Base-by-base conservation (phyloP, 345 rosid species). In the Linum usitatissimum region DNA sequence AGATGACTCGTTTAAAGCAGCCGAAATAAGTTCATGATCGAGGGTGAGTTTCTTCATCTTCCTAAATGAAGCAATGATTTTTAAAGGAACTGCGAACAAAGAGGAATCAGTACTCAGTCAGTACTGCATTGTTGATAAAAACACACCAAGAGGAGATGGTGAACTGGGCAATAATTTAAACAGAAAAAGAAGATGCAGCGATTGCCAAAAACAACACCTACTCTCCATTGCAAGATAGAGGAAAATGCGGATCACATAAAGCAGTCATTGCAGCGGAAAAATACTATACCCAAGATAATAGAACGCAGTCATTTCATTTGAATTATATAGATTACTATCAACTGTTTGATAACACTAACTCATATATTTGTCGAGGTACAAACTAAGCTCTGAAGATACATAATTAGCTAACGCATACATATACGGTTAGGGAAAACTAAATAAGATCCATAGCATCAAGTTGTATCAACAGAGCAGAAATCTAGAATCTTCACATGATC, bases 1-100 rank as follows among this genome's bases (percentile, higher is more conserved):
- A 45, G 93, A 78, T 2, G 96, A 89, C 63, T 89, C 98, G 79
- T 68, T 81, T 19, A 89, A 86, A 8, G 95, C 92, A 61, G 77
- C 75, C 42, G 64, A 80, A 53, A 85, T 79, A 61, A 71, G 53
- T 48, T 78, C 69, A 73, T 64, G 68, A 68, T 81, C 83, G 69
- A 68, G 76, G 14, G 90, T 78, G 66, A 92, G 92, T 77, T 80
- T 87, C 72, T 91, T 91, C 86, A 86, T 75, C 79, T 81, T 92
- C 72, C 77, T 77, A 65, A 85, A 92, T 15, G 93, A 80, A 57
- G 86, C 84, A 73, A 92, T 74, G 64, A 76, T 31, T n/a, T 85
- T 59, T 57, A 87, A 73, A n/a, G 93, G 84, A 76, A 92, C 98
- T 92, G 90, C 83, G 73, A 56, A 56, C 23, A 40, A 42, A 55